Evolutionary conservation across 202 grass and related monocot genomes (phyloP).

Genomic region (Brachypodium distachyon): DNA sequence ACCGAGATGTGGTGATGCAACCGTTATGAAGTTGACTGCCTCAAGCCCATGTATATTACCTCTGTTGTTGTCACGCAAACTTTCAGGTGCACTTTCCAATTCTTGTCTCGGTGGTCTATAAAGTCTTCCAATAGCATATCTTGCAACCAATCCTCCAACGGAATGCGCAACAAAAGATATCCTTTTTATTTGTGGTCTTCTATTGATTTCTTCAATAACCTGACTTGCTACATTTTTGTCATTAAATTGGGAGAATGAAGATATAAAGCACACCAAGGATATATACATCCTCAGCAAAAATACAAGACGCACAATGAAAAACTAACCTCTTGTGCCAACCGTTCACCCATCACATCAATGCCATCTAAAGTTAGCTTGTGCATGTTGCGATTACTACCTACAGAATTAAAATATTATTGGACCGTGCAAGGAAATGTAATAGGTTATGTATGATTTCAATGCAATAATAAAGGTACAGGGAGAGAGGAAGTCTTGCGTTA

Average conservation of each 20-base stretch:
- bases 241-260: slow-evolving; percentile 18
- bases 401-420: slow-evolving; percentile 12
- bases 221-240: slow-evolving; percentile 35
- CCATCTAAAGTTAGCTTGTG: slow-evolving; percentile 86
- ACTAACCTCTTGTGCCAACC: slow-evolving; percentile 85
- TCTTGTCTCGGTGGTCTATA: slow-evolving; percentile 44
- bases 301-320: not conserved
- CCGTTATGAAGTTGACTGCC: slow-evolving; percentile 90
- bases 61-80: slow-evolving; percentile 22
- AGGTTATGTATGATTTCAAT: not conserved
- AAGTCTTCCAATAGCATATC: slow-evolving; percentile 90
- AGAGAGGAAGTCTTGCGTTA: not conserved
- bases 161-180: slow-evolving; percentile 98
- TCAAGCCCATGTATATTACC: slow-evolving; percentile 80
- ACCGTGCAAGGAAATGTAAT: not conserved
- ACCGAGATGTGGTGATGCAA: slow-evolving; percentile 96
- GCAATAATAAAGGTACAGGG: not conserved
- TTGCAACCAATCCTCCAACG: slow-evolving; percentile 87
- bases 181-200: slow-evolving; percentile 53
- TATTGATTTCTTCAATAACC: slow-evolving; percentile 65
- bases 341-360: slow-evolving; percentile 96
- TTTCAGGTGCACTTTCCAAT: slow-evolving; percentile 23
- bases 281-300: not conserved
- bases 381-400: slow-evolving; percentile 90
- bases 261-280: not conserved